Evolutionary conservation across 495 filamentous ascomycete species (phyloP).

Genomic region (Thozetella sp.): DNA sequence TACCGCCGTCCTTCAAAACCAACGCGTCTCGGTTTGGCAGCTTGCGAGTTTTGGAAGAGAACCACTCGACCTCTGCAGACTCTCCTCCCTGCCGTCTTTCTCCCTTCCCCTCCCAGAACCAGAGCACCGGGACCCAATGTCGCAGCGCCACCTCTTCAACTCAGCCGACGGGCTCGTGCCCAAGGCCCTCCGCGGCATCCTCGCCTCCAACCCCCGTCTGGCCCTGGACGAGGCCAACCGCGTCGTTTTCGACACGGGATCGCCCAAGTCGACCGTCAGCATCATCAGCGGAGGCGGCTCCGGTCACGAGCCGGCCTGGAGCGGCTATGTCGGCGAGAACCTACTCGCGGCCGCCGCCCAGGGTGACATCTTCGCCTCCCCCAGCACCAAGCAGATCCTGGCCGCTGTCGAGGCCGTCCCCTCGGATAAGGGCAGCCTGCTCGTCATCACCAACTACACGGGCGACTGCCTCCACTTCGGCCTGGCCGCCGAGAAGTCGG

Average conservation of each 20-base stretch:
- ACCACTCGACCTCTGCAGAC: too few relatives aligned
- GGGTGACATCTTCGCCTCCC: constrained; percentile 65
- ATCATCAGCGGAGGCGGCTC: constrained; percentile 63
- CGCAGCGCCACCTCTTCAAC: constrained; percentile 45
- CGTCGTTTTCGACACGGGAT: constrained; percentile 57
- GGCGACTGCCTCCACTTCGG: constrained; percentile 69
- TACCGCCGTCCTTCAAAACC: too few relatives aligned
- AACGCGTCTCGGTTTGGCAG: too few relatives aligned
- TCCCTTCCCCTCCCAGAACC: not conserved
- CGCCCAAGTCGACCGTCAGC: constrained; percentile 51
- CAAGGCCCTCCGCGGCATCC: constrained; percentile 54
- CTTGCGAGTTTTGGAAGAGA: too few relatives aligned
- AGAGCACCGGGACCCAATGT: constrained; percentile 30
- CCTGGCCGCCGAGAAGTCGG: constrained; percentile 62
- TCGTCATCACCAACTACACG: constrained; percentile 70
- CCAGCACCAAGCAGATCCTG: constrained; percentile 63
- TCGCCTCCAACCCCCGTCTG: constrained; percentile 58
- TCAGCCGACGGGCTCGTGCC: constrained; percentile 54
- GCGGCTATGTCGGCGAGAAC: constrained; percentile 63
- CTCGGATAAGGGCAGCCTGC: constrained; percentile 56
- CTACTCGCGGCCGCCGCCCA: constrained; percentile 60
- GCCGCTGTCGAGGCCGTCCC: constrained; percentile 58
- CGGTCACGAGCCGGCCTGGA: constrained; percentile 67
- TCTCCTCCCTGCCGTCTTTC: not conserved
- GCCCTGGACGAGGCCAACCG: constrained; percentile 56